Evolutionary conservation across 73 alveolate genomes (phyloP).

Genomic region (Paramecium sonneborni): DNA sequence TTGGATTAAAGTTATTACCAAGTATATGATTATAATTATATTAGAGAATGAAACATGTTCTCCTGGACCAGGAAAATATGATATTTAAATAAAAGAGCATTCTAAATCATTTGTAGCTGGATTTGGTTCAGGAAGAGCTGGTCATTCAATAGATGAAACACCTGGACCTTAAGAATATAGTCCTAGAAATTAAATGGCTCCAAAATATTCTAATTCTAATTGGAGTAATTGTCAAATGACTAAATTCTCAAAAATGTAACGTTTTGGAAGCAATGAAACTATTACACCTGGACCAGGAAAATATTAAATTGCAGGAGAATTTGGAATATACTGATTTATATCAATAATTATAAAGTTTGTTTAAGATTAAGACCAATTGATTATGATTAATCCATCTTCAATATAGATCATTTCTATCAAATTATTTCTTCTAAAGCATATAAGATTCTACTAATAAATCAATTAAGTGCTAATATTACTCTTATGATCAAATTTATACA

Average conservation of each 20-base stretch:
- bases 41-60: not conserved
- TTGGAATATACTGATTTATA: conserved; percentile 12
- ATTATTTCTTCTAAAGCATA: not conserved
- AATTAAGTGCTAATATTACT: conserved; percentile 33
- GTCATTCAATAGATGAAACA: not conserved
- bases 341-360: conserved; percentile 30
- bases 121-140: not conserved
- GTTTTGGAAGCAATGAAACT: not conserved
- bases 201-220: not conserved
- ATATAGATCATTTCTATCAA: conserved; percentile 26
- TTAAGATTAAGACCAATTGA: conserved; percentile 16
- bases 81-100: not conserved
- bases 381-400: not conserved
- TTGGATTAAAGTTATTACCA: not conserved
- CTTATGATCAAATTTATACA: not conserved
- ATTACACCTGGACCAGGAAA: conserved; percentile 7
- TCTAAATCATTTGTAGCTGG: not conserved
- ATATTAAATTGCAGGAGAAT: conserved; percentile 3
- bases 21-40: not conserved
- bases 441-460: conserved; percentile 50
- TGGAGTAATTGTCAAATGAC: not conserved
- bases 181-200: not conserved
- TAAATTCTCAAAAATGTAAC: not conserved
- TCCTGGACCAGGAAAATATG: conserved; percentile 16
- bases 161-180: conserved; percentile 37